These are phyloP conservation scores for Colletotrichum higginsianum DNA, from an alignment of 2,329 filamentous ascomycete genomes.

Conservation along the genomic window DNA sequence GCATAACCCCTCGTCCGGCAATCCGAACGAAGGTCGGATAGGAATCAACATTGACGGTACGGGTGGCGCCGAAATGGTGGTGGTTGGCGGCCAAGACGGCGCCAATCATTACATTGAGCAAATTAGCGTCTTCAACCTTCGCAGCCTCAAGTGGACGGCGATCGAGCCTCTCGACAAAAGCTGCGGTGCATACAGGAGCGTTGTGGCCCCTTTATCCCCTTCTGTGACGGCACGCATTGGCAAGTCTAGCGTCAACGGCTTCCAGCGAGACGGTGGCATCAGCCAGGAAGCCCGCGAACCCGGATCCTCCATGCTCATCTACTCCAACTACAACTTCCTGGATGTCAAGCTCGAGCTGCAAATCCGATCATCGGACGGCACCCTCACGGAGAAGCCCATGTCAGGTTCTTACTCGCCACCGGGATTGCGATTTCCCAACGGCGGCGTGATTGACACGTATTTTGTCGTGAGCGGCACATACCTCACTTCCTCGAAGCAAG, in stretches of 20 bases:
- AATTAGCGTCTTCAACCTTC: constrained; percentile 97
- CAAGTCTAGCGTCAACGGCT: constrained; percentile 63
- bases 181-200: constrained; percentile 96
- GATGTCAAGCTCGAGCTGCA: constrained; percentile 97
- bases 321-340: constrained; percentile 99
- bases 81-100: constrained; percentile 96
- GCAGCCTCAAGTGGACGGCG: constrained; percentile 95
- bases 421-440: constrained; percentile 94
- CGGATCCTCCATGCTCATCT: constrained; percentile 89
- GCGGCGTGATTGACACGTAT: constrained; percentile 93
- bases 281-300: constrained; percentile 70
- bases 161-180: constrained; percentile 90
- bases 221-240: constrained; percentile 77
- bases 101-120: constrained; percentile 99
- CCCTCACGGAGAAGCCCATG: constrained; percentile 90
- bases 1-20: constrained; percentile 87
- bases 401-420: constrained; percentile 88
- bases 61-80: constrained; percentile 96
- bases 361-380: constrained; percentile 86
- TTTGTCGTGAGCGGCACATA: constrained; percentile 99
- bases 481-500: constrained; percentile 96
- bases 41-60: constrained; percentile 91
- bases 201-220: constrained; percentile 86
- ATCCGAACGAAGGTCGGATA: constrained; percentile 88
- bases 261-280: constrained; percentile 62